Base-by-base conservation (phyloP, 1,284 basidiomycete species). In the Butyriboletus appendiculatus region DNA sequence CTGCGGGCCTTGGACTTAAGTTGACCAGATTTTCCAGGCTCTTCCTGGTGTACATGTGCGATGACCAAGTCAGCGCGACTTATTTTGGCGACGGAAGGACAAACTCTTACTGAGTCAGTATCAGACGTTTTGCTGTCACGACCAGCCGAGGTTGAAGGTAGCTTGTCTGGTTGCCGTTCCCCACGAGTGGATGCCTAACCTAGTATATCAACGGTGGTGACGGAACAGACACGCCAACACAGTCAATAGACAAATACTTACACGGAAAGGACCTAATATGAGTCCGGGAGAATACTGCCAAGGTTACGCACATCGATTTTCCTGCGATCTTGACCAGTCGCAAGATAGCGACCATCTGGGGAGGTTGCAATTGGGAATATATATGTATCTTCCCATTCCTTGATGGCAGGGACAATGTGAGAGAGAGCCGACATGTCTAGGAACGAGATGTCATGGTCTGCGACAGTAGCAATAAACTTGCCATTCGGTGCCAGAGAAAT, bases 401-500 rank as follows among this genome's bases (percentile, higher is more conserved):
- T 2, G 7, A 45, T 24, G 7, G 4, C 34, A 14, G 15, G 12
- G 7, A 4, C 50, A 26, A 38, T 39, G 28, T 4, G n/a, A 4
- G 45, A 8, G 22, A 51, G 45, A 1, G 48, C 44, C 5, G 45
- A 49, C 4, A 37, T 3, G 1, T 49, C 46, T 20, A 51, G 30
- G 28, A 51, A 39, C 4, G n/a, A 52, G 15, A 52, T 42, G 26
- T 6, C 30, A 37, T 0, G 5, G 8, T 7, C 10, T 32, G 33
- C 33, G 2, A 26, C 24, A 9, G 39, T 20, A 16, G 26, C 26
- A 7, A 52, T 5, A 14, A 52, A 52, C 42, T n/a, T 42, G 30
- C 30, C 30, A 30, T 30, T 11, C 30, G 30, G 30, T 11, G 30
- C 30, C 11, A 30, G 10, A 30, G 11, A 1, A 12, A 30, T 30